phyloP scores from a whole-genome alignment of 2,329 filamentous ascomycete genomes.

The Dactylellina parvicollis region DNA sequence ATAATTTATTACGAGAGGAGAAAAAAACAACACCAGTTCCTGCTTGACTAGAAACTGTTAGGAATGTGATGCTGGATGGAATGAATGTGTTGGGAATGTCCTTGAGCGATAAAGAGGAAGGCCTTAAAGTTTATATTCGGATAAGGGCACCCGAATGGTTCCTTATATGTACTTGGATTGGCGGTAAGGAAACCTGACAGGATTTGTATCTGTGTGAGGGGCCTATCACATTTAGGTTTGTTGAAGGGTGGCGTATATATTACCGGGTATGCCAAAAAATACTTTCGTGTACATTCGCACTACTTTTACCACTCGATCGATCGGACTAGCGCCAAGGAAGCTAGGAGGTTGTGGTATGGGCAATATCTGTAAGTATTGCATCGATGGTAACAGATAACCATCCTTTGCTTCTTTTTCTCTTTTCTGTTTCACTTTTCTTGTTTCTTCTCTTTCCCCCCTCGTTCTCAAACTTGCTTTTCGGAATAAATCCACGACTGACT shows the following conservation, averaged over 20 bases:
- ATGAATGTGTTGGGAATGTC: conserved; percentile 23
- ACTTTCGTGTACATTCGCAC: conserved; percentile 22
- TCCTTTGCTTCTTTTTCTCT: background rate
- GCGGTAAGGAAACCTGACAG: background rate
- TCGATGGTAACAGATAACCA: background rate
- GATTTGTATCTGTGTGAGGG: conserved; percentile 7
- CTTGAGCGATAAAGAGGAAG: conserved; percentile 3
- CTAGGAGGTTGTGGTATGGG: background rate
- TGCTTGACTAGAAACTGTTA: background rate
- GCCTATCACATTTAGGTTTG: conserved; percentile 23
- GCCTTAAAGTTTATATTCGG: conserved; percentile 21
- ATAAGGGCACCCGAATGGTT: background rate
- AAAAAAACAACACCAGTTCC: background rate
- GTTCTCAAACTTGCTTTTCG: background rate
- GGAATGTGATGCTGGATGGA: conserved; percentile 23
- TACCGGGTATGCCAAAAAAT: conserved; percentile 8
- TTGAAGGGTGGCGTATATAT: background rate
- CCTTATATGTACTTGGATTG: background rate
- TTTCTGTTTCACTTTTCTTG: background rate
- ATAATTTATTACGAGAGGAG: background rate
- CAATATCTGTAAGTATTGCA: background rate
- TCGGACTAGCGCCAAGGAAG: background rate
- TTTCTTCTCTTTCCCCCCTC: background rate
- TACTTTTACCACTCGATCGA: too few species aligned
- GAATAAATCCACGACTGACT: too few species aligned